These are phyloP conservation scores for Solanum bulbocastanum DNA, from an alignment of 257 asterid genomes.

Conservation along the genomic window DNA sequence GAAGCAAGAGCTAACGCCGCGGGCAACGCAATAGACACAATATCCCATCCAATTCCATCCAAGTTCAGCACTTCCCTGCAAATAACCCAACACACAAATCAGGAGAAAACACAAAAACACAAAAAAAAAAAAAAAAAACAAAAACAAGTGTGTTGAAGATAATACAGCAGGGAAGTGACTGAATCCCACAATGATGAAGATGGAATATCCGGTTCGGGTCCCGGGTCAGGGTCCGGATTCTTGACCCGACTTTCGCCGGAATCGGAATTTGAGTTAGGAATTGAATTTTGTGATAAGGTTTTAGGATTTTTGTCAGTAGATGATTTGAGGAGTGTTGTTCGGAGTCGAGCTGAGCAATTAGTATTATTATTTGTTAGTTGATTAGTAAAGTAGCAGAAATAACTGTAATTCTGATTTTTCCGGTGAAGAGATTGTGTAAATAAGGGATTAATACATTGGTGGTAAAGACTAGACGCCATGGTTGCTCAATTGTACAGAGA, in stretches of 20 bases:
- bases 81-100: slow-evolving; percentile 3
- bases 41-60: slow-evolving; percentile 63
- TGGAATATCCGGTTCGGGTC: slow-evolving; percentile 6
- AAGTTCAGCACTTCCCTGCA: slow-evolving; percentile 44
- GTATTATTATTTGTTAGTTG: slow-evolving; percentile 2
- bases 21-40: slow-evolving; percentile 74
- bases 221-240: slow-evolving; percentile 5
- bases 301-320: slow-evolving; percentile 20
- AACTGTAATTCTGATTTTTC: neutral
- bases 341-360: slow-evolving; percentile 20
- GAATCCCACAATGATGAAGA: neutral
- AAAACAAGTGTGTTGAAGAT: slow-evolving; percentile 17
- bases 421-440: neutral
- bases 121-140: neutral
- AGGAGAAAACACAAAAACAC: neutral
- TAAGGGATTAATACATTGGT: neutral
- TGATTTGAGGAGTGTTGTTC: slow-evolving; percentile 11
- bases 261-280: slow-evolving; percentile 2
- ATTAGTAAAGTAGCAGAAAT: neutral
- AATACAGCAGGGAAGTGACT: slow-evolving; percentile 11
- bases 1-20: slow-evolving; percentile 93
- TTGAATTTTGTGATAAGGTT: slow-evolving; percentile 1
- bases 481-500: neutral
- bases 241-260: slow-evolving; percentile 5
- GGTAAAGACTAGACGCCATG: slow-evolving; percentile 12